Evolutionary conservation across 345 rosid genomes (phyloP), one percentile per base, ranked within the genome.

Genomic region (Lepidium sativum): DNA sequence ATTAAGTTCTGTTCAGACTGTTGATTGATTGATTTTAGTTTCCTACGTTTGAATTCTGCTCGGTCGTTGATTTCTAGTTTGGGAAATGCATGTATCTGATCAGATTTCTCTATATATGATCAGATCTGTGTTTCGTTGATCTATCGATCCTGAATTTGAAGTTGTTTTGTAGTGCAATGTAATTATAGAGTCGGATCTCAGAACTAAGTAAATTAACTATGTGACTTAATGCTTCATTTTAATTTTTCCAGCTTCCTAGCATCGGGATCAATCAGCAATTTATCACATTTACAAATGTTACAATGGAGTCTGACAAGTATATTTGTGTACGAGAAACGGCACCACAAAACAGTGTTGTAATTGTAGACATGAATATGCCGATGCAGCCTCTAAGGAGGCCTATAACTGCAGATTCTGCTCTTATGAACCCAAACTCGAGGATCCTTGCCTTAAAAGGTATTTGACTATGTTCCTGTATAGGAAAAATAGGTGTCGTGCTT

Each of bases 321-420:
- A 91, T 91, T 20, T 91, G 92, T 61, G 96, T 91, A 37, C 78
- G 91, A 67, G 96, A 91, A 76, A 91, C 96, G 14, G 68, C 96
- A n/a, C 91, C 91, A 0, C 95, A 87, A 65, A 86, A 86, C 51
- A 87, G 89, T 62, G 92, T 87, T 37, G 96, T 87, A 12, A 83
- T 91, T 56, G 63, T 87, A 37, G 97, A 84, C 65, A 87, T 91
- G 95, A 86, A 41, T 67, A 80, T 84, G 92, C 95, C 97, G 34
- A 83, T 71, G 74, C 96, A 91, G 75, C 97, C 95, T 31, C 49
- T 87, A 38, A 70, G 96, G 55, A 80, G 97, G 69, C 92, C 92
- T 54, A 87, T 91, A 54, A 91, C 91, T 29, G 97, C 96, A 6
- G 87, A 87, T 44, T 90, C 96, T 8, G 91, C 92, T 14, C 80